phyloP scores from a whole-genome alignment of 225 moss, liverwort and hornwort species.

The Sphagnum tenellum region DNA sequence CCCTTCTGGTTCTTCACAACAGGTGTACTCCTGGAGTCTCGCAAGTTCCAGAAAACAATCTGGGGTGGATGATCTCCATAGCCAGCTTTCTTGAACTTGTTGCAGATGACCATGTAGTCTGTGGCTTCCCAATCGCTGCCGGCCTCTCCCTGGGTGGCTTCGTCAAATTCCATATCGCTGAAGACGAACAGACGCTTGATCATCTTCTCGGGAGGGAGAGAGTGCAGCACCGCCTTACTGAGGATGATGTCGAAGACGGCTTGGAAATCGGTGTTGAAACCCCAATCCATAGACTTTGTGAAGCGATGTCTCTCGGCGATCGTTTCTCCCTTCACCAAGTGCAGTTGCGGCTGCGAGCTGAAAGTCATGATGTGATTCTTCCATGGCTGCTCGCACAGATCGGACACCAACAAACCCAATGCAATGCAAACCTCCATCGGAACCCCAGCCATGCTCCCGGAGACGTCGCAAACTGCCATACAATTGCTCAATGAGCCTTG shows the following conservation, averaged over 20 bases:
- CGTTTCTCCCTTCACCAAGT: slow-evolving; percentile 29
- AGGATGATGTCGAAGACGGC: slow-evolving; percentile 57
- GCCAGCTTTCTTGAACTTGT: slow-evolving; percentile 48
- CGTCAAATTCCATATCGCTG: slow-evolving; percentile 82
- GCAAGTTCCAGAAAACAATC: slow-evolving; percentile 76
- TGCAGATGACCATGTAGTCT: slow-evolving; percentile 48
- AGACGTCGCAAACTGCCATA: slow-evolving; percentile 78
- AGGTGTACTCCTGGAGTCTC: slow-evolving; percentile 44
- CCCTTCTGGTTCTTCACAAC: slow-evolving; percentile 42
- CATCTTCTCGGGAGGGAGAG: slow-evolving; percentile 60
- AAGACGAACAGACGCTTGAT: slow-evolving; percentile 75
- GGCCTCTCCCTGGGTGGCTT: slow-evolving; percentile 17
- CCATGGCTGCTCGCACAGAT: slow-evolving; percentile 76
- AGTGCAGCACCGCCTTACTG: slow-evolving; percentile 22
- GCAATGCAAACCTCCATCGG: slow-evolving; percentile 66
- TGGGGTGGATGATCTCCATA: slow-evolving; percentile 50
- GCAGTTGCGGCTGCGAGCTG: slow-evolving; percentile 30
- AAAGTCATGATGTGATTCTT: slow-evolving; percentile 66
- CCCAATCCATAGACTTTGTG: slow-evolving; percentile 29
- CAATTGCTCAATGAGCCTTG: slow-evolving; percentile 52
- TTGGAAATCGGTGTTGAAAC: slow-evolving; percentile 65
- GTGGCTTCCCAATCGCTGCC: slow-evolving; percentile 39
- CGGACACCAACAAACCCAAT: slow-evolving; percentile 48
- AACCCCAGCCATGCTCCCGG: slow-evolving; percentile 46
- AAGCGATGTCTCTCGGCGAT: slow-evolving; percentile 22